These are phyloP conservation scores for Melanomma pulvis-pyrius DNA, from an alignment of 495 filamentous ascomycete species.

Conservation along the genomic window DNA sequence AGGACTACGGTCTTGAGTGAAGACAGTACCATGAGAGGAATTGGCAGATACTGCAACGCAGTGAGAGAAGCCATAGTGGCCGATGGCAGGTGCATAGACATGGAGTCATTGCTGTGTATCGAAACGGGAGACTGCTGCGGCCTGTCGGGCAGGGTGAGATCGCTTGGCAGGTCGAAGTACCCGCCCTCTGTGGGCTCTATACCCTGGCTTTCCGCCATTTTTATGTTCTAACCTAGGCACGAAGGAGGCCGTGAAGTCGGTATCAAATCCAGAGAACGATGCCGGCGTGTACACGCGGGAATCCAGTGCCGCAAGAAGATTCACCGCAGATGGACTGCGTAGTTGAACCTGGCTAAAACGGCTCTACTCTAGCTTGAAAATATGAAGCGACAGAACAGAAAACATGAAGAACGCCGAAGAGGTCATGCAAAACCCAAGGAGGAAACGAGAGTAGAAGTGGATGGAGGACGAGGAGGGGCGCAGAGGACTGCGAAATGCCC, in stretches of 20 bases:
- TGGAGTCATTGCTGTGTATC: constrained; percentile 14
- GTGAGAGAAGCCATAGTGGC: constrained; percentile 53
- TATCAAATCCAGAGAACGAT: background rate
- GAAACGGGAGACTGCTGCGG: constrained; percentile 5
- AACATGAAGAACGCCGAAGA: constrained; percentile 1
- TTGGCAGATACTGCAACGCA: constrained; percentile 68
- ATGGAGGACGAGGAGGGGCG: background rate
- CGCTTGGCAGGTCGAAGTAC: constrained; percentile 14
- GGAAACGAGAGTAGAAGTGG: background rate
- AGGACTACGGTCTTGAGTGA: constrained; percentile 65
- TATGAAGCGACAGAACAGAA: background rate
- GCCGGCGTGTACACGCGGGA: background rate
- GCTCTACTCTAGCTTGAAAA: constrained; percentile 2
- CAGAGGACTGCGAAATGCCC: background rate
- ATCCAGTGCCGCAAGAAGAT: too few species aligned
- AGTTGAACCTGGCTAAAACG: background rate
- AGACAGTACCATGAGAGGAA: constrained; percentile 65
- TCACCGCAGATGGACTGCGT: background rate
- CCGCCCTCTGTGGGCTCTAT: background rate
- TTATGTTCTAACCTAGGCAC: background rate
- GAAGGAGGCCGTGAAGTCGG: too few species aligned
- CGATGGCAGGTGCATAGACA: constrained; percentile 14
- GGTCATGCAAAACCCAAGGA: background rate
- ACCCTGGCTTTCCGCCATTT: background rate
- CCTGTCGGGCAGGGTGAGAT: constrained; percentile 3